A percentile compares a stretch with the other conserved stretches of the same genome.
Conservation (phyloP, 768 basidiomycete species). For the Mycena capillaripes region DNA sequence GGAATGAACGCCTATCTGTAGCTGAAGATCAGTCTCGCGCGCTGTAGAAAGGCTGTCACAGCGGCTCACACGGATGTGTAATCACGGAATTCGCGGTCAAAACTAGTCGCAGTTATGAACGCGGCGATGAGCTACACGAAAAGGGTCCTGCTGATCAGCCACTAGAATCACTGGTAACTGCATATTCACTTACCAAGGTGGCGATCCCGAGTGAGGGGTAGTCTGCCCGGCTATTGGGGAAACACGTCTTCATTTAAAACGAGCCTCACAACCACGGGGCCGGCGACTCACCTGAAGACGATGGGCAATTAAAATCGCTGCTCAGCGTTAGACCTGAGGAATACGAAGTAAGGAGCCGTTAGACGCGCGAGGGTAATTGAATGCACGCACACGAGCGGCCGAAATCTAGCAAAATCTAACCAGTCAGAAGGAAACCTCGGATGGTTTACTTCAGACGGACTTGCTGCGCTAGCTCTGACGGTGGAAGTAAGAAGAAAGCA, state of each 20-base stretch:
- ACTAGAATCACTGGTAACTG: background rate
- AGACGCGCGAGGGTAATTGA: background rate
- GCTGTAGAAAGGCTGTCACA: background rate
- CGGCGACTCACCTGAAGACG: background rate
- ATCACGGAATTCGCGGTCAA: slow-evolving; percentile 5
- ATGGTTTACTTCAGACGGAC: background rate
- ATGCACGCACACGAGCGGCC: background rate
- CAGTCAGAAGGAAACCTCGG: background rate
- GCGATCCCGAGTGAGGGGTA: background rate
- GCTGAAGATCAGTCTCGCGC: background rate
- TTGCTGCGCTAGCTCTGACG: background rate
- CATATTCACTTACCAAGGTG: background rate
- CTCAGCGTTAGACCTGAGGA: background rate
- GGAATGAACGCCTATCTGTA: background rate
- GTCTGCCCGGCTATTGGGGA: background rate
- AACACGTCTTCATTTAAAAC: background rate
- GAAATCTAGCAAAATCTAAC: background rate
- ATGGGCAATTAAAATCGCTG: background rate
- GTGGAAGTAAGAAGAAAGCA: background rate
- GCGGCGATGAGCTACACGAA: background rate
- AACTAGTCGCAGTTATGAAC: background rate
- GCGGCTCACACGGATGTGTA: slow-evolving; percentile 13
- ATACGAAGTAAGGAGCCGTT: background rate
- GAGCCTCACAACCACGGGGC: background rate
- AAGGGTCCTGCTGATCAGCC: background rate